phyloP scores from a whole-genome alignment of 1,284 basidiomycete species.

The Cryptococcus wingfieldii region DNA sequence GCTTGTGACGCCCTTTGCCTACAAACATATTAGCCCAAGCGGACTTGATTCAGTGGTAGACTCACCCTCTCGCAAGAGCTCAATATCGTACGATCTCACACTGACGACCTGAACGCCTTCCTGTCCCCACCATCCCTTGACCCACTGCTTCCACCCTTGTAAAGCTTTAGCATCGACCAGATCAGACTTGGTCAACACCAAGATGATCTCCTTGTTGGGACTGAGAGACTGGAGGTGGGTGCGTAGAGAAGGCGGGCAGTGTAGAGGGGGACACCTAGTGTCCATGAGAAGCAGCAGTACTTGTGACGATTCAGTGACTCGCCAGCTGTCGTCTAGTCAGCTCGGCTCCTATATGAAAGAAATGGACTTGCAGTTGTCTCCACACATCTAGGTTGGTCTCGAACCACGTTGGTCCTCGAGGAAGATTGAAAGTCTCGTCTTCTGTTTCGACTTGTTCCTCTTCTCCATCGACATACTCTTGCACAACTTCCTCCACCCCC shows the following conservation, averaged over 20 bases:
- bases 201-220: constrained; percentile 59
- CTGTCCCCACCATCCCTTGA: constrained; percentile 54
- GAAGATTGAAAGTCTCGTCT: constrained; percentile 17
- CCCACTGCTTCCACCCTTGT: constrained; percentile 64
- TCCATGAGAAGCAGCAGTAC: constrained; percentile 81
- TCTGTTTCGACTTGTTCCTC: constrained; percentile 15
- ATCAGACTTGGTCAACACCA: constrained; percentile 81
- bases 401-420: constrained; percentile 59
- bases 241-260: constrained; percentile 55
- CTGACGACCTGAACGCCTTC: constrained; percentile 56
- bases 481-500: constrained; percentile 58
- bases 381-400: constrained; percentile 89
- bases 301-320: constrained; percentile 77
- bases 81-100: constrained; percentile 67
- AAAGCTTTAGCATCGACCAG: constrained; percentile 60
- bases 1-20: constrained; percentile 52
- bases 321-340: constrained; percentile 59
- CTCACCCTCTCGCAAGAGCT: constrained; percentile 36
- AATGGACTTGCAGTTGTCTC: constrained; percentile 63
- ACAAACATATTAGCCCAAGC: background rate
- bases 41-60: background rate
- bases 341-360: background rate
- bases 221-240: constrained; percentile 51
- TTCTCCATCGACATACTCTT: constrained; percentile 54
- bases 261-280: constrained; percentile 70